phyloP scores from a whole-genome alignment of 352 stramenopile species.

The Pythium apleroticum region DNA sequence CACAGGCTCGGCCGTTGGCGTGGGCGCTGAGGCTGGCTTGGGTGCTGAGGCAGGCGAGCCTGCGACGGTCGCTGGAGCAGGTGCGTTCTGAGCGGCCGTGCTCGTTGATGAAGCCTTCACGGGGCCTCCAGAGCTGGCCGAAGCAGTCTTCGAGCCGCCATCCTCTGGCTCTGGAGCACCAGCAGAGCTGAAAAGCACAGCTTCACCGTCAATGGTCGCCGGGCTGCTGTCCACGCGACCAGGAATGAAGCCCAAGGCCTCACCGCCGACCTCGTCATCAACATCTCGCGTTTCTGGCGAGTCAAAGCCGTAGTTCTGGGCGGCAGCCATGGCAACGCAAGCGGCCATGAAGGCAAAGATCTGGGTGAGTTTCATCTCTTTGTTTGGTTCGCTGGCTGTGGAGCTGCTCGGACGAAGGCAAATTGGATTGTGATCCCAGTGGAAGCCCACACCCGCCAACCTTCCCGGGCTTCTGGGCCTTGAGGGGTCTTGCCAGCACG shows the following conservation, averaged over 20 bases:
- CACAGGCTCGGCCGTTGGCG: constrained; percentile 3
- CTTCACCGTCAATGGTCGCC: background rate
- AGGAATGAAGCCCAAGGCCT: constrained; percentile 3
- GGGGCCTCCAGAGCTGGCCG: background rate
- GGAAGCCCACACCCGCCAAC: background rate
- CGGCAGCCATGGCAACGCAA: background rate
- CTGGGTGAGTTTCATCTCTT: background rate
- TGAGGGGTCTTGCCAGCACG: background rate
- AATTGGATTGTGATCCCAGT: background rate
- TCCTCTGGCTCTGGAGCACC: background rate
- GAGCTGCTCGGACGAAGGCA: constrained; percentile 1
- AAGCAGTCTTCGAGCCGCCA: background rate
- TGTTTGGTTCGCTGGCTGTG: background rate
- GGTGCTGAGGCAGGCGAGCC: background rate
- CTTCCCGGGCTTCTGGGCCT: background rate
- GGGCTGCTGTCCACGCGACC: background rate
- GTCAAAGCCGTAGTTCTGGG: constrained; percentile 6
- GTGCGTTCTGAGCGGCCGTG: background rate
- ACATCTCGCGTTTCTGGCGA: background rate
- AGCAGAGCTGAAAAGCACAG: background rate
- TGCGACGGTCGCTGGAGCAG: constrained; percentile 2
- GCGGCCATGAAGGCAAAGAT: background rate
- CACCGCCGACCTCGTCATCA: background rate
- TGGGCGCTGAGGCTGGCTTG: constrained; percentile 6
- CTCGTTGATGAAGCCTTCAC: background rate